These are phyloP conservation scores for Moesziomyces sp. DNA, from an alignment of 1,284 basidiomycete species.

Conservation along the genomic window DNA sequence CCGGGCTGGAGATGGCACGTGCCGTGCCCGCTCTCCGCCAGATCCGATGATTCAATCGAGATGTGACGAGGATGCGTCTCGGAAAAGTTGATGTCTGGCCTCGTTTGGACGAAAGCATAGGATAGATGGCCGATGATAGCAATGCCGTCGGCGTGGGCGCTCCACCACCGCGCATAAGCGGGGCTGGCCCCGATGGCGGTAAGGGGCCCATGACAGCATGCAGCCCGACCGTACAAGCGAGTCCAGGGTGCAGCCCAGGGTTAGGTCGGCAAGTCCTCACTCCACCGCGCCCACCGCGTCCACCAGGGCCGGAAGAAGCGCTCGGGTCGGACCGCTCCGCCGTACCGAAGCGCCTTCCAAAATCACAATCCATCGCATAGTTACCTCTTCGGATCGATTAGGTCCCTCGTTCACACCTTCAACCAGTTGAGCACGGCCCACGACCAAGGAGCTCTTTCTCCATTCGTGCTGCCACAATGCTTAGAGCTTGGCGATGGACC, in stretches of 20 bases:
- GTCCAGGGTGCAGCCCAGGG: conserved; percentile 21
- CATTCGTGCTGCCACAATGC: no score
- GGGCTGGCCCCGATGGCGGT: neutral
- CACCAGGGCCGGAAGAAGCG: neutral
- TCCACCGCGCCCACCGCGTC: neutral
- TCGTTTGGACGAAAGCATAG: no score
- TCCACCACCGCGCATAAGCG: neutral
- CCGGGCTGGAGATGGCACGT: neutral
- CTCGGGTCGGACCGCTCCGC: neutral
- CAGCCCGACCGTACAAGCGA: conserved; percentile 1
- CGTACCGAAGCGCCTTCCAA: neutral
- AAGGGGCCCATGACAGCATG: conserved; percentile 1
- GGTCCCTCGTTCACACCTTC: no score
- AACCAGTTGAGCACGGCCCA: no score
- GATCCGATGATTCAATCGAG: no score
- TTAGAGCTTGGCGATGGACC: no score
- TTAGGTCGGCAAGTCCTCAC: neutral
- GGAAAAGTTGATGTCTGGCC: no score
- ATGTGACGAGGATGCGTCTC: no score
- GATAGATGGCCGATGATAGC: neutral
- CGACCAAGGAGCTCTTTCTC: no score
- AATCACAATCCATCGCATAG: neutral
- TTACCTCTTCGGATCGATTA: neutral
- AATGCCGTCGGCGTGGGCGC: neutral
- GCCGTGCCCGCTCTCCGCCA: no score